Evolutionary conservation across 73 alveolate genomes (phyloP), one percentile per base, ranked within the genome.

Genomic region (Paraurostyla sp.): DNA sequence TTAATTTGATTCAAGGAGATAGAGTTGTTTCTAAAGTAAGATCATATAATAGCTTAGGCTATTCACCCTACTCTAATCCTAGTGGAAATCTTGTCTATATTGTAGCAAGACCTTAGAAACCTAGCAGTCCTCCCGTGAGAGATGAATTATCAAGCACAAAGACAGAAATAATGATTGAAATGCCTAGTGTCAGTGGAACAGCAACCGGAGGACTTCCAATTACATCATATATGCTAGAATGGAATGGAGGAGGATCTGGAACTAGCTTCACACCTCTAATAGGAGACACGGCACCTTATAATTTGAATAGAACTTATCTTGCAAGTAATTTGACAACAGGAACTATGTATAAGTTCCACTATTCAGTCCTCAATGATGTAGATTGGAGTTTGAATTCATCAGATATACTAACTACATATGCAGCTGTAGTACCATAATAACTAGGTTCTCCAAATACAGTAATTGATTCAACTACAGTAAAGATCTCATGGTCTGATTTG

Each of bases 371-470:
- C 13, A 88, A 88, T 56, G 71, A 51, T 62, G 59, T 71, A 22
- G 93, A 58, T 33, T 71, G 57, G 75, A 49, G 76, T 18, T 33
- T 29, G 3, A 63, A 32, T 51, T 71, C 30, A 83, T 86, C 93
- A 13, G 71, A 23, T 41, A 46, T 15, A 6, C 56, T 86, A 0
- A 20, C 50, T 20, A 86, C 85, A 16, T 56, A 46, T n/a, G 87
- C 91, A 35, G 94, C 94, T 15, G 27, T 45, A 15, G 94, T 49
- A 7, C 94, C 94, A 15, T 63, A 50, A n/a, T 27, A 75, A 27
- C 22, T 76, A 56, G 36, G 69, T 15, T 40, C 94, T 43, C 90
- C 87, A 35, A 4, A 11, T 27, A 76, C 88, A 15, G 33, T 2
- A 15, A 76, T 76, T 40, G 42, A 4, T 29, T 38, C 29, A 13